These are phyloP conservation scores for Sonneratia caseolaris DNA, from an alignment of 345 rosid species.

Conservation along the genomic window DNA sequence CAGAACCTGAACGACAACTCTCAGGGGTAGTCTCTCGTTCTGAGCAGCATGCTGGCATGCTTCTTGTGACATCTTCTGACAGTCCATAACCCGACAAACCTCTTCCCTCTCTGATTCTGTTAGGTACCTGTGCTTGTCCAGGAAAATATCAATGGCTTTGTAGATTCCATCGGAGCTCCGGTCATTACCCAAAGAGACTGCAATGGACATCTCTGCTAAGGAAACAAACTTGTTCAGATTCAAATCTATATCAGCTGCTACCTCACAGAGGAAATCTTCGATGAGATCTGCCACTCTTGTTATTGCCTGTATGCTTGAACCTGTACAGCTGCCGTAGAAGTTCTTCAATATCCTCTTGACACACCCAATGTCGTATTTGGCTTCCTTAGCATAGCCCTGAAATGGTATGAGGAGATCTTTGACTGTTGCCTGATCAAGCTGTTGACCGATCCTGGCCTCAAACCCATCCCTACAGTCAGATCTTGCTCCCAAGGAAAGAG, in stretches of 20 bases:
- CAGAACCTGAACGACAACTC: constrained; percentile 46
- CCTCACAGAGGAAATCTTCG: constrained; percentile 53
- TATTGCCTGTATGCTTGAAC: constrained; percentile 19
- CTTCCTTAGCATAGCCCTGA: constrained; percentile 39
- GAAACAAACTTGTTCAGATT: constrained; percentile 36
- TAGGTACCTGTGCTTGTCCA: constrained; percentile 49
- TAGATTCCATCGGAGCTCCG: constrained; percentile 56
- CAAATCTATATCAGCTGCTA: constrained; percentile 51
- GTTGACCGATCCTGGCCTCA: constrained; percentile 65
- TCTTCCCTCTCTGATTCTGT: constrained; percentile 58
- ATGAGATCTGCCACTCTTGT: constrained; percentile 47
- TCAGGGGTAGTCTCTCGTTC: constrained; percentile 57
- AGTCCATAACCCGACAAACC: constrained; percentile 55
- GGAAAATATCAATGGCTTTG: constrained; percentile 57
- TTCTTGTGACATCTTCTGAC: constrained; percentile 49
- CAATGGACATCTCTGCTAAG: constrained; percentile 41
- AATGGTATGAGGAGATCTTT: constrained; percentile 48
- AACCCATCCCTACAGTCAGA: constrained; percentile 48
- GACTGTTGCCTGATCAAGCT: constrained; percentile 50
- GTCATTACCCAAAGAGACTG: constrained; percentile 33
- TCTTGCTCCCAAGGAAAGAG: constrained; percentile 41
- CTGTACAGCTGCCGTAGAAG: constrained; percentile 34
- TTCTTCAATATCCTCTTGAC: constrained; percentile 45
- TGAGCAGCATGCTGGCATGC: constrained; percentile 52
- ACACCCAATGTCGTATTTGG: constrained; percentile 47